These are phyloP conservation scores for Thalassiosira livingstoniorum DNA, from an alignment of 352 stramenopile genomes.

Conservation along the genomic window DNA sequence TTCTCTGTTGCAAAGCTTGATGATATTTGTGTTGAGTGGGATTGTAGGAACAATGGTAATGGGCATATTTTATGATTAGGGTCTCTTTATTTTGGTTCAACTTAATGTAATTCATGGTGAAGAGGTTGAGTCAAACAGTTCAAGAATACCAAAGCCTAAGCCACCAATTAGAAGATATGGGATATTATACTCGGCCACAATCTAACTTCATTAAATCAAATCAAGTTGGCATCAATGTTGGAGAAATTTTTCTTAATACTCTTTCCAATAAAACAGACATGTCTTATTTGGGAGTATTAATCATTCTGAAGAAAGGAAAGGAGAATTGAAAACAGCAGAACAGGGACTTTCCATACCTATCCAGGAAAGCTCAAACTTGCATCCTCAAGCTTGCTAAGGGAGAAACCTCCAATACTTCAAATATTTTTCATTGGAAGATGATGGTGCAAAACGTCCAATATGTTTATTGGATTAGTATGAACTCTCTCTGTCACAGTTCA, in stretches of 20 bases:
- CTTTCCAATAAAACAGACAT: too few species aligned
- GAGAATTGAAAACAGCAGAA: slow-evolving; percentile 27
- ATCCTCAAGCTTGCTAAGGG: slow-evolving; percentile 43
- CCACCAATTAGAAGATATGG: slow-evolving; percentile 1
- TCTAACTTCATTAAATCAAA: slow-evolving; percentile 23
- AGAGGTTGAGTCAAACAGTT: slow-evolving; percentile 36
- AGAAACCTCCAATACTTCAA: slow-evolving; percentile 29
- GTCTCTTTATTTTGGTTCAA: slow-evolving; percentile 21
- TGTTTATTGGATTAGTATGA: slow-evolving; percentile 1
- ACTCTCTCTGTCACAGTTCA: slow-evolving; percentile 33
- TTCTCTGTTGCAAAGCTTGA: slow-evolving; percentile 60
- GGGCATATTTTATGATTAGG: slow-evolving; percentile 36
- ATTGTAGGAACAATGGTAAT: slow-evolving; percentile 31
- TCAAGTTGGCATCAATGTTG: slow-evolving; percentile 56
- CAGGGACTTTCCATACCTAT: slow-evolving; percentile 50
- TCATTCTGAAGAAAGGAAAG: too few species aligned
- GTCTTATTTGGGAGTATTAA: too few species aligned
- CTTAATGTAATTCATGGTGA: slow-evolving; percentile 36
- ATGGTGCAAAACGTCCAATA: neutral
- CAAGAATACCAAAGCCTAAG: neutral
- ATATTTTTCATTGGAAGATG: slow-evolving; percentile 34
- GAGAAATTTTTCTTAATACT: slow-evolving; percentile 69
- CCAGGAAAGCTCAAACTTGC: slow-evolving; percentile 22
- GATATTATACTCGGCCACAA: slow-evolving; percentile 32
- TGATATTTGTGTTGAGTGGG: slow-evolving; percentile 34